Conservation (phyloP, 371 early-diverging fungal genomes). For the Batrachochytrium dendrobatidis region DNA sequence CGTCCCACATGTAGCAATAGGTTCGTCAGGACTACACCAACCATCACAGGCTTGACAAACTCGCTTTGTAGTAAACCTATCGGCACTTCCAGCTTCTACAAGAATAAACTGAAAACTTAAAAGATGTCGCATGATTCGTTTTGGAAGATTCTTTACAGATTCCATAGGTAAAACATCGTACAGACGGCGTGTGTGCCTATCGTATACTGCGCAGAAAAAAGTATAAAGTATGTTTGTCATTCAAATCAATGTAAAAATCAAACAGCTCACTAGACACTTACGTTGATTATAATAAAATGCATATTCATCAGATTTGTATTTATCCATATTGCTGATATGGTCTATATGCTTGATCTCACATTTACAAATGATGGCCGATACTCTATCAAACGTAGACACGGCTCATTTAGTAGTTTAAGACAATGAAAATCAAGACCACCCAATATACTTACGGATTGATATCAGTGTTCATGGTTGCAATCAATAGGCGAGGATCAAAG, state of each 20-base stretch:
- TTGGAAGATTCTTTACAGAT: conserved; percentile 70
- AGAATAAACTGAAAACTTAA: conserved; percentile 68
- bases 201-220: conserved; percentile 47
- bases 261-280: conserved; percentile 4
- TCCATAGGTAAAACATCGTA: conserved; percentile 79
- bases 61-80: conserved; percentile 62
- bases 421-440: not conserved
- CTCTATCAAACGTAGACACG: not conserved
- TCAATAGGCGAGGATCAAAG: conserved; percentile 63
- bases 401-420: not conserved
- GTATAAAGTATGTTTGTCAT: not conserved
- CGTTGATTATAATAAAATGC: conserved; percentile 74
- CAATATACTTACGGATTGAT: conserved; percentile 52
- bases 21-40: conserved; percentile 45
- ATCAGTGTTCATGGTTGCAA: conserved; percentile 86
- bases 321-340: conserved; percentile 57
- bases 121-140: conserved; percentile 58
- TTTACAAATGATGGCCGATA: conserved; percentile 71
- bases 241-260: not conserved
- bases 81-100: conserved; percentile 71
- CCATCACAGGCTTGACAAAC: conserved; percentile 69
- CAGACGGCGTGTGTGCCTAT: conserved; percentile 77
- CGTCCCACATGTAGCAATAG: conserved; percentile 21
- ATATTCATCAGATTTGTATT: conserved; percentile 51
- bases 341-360: conserved; percentile 64